These are phyloP conservation scores for Ophiocordyceps camponoti-saundersi DNA, from an alignment of 2,329 filamentous ascomycete species.

Conservation along the genomic window DNA sequence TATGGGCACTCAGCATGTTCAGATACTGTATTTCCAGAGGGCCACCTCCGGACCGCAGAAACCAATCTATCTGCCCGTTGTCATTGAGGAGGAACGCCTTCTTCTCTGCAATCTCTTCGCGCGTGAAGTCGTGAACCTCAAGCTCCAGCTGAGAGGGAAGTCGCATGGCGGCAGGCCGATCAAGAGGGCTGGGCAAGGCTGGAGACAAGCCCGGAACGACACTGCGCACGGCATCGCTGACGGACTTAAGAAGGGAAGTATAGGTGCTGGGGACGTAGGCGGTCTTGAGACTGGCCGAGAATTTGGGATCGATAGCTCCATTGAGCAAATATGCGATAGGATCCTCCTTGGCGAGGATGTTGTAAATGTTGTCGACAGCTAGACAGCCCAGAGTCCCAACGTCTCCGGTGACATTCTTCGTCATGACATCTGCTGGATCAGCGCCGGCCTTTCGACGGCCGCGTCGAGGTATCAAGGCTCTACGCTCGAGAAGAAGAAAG, in stretches of 20 bases:
- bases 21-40: slow-evolving; percentile 89
- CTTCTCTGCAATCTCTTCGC: slow-evolving; percentile 83
- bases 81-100: slow-evolving; percentile 82
- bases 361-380: slow-evolving; percentile 92
- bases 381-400: slow-evolving; percentile 73
- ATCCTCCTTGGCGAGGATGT: slow-evolving; percentile 56
- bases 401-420: slow-evolving; percentile 52
- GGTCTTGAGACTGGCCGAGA: slow-evolving; percentile 58
- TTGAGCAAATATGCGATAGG: slow-evolving; percentile 88
- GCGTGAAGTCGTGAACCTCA: slow-evolving; percentile 85
- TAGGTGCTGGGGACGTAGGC: slow-evolving; percentile 64
- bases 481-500: slow-evolving; percentile 73
- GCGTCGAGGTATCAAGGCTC: slow-evolving; percentile 54
- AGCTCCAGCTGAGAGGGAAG: slow-evolving; percentile 62
- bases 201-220: slow-evolving; percentile 37
- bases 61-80: slow-evolving; percentile 91
- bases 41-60: slow-evolving; percentile 65
- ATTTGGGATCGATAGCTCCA: slow-evolving; percentile 68
- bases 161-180: slow-evolving; percentile 24
- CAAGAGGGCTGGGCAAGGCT: slow-evolving; percentile 12
- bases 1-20: slow-evolving; percentile 92
- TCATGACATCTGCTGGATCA: slow-evolving; percentile 41
- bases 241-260: slow-evolving; percentile 44
- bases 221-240: slow-evolving; percentile 45
- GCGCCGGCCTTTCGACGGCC: slow-evolving; percentile 61